Evolutionary conservation across 2,329 filamentous ascomycete genomes (phyloP).

Genomic region (Fusarium subglutinans): DNA sequence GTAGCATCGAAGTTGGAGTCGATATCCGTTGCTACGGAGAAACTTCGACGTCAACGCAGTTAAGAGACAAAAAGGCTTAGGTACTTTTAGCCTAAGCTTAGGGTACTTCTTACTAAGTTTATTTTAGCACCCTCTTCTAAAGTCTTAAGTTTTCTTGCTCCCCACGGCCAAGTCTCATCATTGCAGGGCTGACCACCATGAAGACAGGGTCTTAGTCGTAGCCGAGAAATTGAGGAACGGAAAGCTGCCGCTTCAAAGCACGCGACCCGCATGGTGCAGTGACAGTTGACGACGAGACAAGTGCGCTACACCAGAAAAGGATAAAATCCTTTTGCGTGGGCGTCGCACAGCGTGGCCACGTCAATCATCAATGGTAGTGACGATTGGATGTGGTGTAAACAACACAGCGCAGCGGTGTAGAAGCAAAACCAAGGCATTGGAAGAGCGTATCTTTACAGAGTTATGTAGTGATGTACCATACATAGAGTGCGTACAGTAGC

Average conservation of each 20-base stretch:
- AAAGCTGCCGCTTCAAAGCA: constrained; percentile 26
- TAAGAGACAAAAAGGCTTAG: background rate
- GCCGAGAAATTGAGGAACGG: constrained; percentile 13
- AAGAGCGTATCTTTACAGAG: constrained; percentile 3
- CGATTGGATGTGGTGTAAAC: background rate
- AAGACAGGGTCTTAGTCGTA: background rate
- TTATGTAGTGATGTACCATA: constrained; percentile 11
- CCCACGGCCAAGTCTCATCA: background rate
- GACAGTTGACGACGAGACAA: constrained; percentile 12
- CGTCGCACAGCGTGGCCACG: constrained; percentile 29
- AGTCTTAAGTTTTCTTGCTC: no score
- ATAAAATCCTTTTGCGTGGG: constrained; percentile 16
- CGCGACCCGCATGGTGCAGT: constrained; percentile 6
- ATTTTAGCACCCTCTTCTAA: no score
- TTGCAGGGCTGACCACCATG: constrained; percentile 28
- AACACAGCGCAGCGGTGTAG: constrained; percentile 22
- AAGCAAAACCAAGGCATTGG: constrained; percentile 1
- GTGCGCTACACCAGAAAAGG: constrained; percentile 13
- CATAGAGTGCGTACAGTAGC: constrained; percentile 29
- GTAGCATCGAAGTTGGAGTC: background rate
- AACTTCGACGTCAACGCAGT: constrained; percentile 25
- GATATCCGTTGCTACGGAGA: constrained; percentile 21
- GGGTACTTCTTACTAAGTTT: no score
- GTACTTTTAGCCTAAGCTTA: no score
- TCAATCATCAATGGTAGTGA: constrained; percentile 15